Evolutionary conservation across 2,329 filamentous ascomycete species (phyloP).

Genomic region (Drechslerella dactyloides): DNA sequence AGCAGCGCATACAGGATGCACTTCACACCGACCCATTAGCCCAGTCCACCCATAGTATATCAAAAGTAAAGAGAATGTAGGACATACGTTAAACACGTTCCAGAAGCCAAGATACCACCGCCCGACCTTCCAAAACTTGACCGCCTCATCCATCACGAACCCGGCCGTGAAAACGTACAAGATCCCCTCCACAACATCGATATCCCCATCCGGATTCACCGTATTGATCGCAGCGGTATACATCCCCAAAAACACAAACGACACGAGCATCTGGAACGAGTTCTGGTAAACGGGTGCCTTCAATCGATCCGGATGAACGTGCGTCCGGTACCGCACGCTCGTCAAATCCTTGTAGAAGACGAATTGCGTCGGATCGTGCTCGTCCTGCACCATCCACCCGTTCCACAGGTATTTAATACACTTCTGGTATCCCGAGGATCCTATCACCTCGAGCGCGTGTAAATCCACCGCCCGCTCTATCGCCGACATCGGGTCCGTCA

Average conservation of each 20-base stretch:
- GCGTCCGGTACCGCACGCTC: slow-evolving; percentile 75
- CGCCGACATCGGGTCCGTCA: slow-evolving; percentile 80
- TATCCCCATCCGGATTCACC: slow-evolving; percentile 80
- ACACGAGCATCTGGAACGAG: slow-evolving; percentile 81
- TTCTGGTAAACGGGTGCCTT: slow-evolving; percentile 87
- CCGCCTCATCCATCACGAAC: slow-evolving; percentile 83
- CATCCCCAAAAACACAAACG: slow-evolving; percentile 78
- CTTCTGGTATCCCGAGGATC: slow-evolving; percentile 85
- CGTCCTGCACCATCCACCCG: slow-evolving; percentile 96
- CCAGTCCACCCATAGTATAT: no score
- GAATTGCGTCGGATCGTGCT: slow-evolving; percentile 86
- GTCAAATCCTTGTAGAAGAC: slow-evolving; percentile 84
- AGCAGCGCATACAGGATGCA: slow-evolving; percentile 76
- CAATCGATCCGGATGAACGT: slow-evolving; percentile 84
- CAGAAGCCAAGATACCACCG: slow-evolving; percentile 91
- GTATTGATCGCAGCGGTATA: slow-evolving; percentile 94
- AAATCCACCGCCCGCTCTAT: slow-evolving; percentile 91
- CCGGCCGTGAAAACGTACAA: slow-evolving; percentile 91
- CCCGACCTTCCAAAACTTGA: slow-evolving; percentile 94
- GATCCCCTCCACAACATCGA: slow-evolving; percentile 81
- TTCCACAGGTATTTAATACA: slow-evolving; percentile 92
- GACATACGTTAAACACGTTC: slow-evolving; percentile 86
- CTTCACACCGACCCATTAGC: no score
- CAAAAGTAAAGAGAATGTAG: background rate
- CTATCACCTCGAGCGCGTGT: slow-evolving; percentile 86